A percentile compares a stretch with the other conserved stretches of the same genome.
Evolutionary conservation across 2,329 filamentous ascomycete species (phyloP).

Genomic region (Fusarium metavorans): DNA sequence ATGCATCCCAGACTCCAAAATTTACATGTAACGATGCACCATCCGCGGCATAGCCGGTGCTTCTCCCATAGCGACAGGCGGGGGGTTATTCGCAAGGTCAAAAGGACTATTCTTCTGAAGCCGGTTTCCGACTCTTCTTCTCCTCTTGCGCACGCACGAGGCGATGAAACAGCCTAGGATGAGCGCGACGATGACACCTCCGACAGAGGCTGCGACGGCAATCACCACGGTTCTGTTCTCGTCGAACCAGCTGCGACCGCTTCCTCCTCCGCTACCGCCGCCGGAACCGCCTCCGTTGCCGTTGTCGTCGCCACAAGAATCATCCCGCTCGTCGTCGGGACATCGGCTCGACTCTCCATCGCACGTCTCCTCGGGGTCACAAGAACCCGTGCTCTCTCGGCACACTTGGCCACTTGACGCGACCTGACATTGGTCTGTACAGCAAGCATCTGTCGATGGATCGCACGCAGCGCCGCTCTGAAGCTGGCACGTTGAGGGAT

Average conservation of each 20-base stretch:
- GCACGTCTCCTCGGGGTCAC: constrained; percentile 22
- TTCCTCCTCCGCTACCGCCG: background rate
- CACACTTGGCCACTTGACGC: constrained; percentile 7
- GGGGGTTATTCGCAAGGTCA: background rate
- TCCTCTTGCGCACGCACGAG: constrained; percentile 11
- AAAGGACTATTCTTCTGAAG: constrained; percentile 11
- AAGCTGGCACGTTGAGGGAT: constrained; percentile 24
- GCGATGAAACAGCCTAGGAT: background rate
- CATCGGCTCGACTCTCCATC: constrained; percentile 23
- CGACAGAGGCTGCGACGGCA: constrained; percentile 20
- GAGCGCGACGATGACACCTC: constrained; percentile 9
- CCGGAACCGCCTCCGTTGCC: background rate
- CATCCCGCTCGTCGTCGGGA: constrained; percentile 15
- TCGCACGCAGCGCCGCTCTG: constrained; percentile 16
- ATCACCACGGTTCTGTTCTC: constrained; percentile 29
- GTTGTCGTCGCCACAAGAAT: background rate
- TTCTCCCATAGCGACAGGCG: background rate
- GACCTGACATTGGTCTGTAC: constrained; percentile 22
- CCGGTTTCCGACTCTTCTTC: background rate
- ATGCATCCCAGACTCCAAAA: background rate
- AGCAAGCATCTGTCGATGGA: constrained; percentile 16
- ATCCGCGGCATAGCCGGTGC: constrained; percentile 2
- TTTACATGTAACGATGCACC: constrained; percentile 27
- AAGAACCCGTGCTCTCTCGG: constrained; percentile 12
- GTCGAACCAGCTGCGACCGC: constrained; percentile 21